A percentile compares a stretch with the other conserved stretches of the same genome.
Conservation (phyloP, 345 rosid genomes). For the Linum trigynum region DNA sequence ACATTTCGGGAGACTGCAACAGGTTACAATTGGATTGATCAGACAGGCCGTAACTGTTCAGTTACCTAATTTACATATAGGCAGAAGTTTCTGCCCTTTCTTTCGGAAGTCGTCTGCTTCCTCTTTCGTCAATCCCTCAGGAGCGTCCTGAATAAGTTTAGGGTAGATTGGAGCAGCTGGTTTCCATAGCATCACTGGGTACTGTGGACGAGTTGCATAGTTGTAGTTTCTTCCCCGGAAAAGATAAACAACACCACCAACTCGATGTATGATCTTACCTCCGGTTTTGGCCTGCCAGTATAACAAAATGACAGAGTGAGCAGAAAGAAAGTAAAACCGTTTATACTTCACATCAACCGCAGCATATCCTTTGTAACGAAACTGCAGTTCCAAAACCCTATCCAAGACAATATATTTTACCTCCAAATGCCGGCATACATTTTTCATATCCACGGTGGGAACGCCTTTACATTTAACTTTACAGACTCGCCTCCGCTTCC, state of each 20-base stretch:
- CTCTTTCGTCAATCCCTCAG: conserved; percentile 65
- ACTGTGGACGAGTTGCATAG: conserved; percentile 63
- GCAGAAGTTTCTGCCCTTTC: conserved; percentile 66
- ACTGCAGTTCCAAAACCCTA: too few relatives aligned
- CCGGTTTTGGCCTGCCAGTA: conserved; percentile 64
- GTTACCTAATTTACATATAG: conserved; percentile 78
- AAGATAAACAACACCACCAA: conserved; percentile 74
- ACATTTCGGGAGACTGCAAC: background rate
- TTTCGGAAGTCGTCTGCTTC: conserved; percentile 57
- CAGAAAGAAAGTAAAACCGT: background rate
- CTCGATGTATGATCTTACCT: conserved; percentile 67
- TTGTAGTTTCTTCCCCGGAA: conserved; percentile 90
- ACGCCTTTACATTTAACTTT: conserved; percentile 82
- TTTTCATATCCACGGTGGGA: conserved; percentile 87
- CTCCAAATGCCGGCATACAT: conserved; percentile 80
- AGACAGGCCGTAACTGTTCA: background rate
- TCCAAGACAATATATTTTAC: conserved; percentile 26
- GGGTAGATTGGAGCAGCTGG: conserved; percentile 98
- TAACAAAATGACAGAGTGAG: conserved; percentile 1
- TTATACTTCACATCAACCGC: background rate
- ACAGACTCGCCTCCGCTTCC: conserved; percentile 77
- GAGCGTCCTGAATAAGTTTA: conserved; percentile 83
- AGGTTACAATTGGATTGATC: background rate
- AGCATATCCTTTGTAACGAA: too few relatives aligned
- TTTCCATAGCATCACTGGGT: conserved; percentile 90